Conservation (phyloP, 169 alveolate species). For the Eimeria necatrix region DNA sequence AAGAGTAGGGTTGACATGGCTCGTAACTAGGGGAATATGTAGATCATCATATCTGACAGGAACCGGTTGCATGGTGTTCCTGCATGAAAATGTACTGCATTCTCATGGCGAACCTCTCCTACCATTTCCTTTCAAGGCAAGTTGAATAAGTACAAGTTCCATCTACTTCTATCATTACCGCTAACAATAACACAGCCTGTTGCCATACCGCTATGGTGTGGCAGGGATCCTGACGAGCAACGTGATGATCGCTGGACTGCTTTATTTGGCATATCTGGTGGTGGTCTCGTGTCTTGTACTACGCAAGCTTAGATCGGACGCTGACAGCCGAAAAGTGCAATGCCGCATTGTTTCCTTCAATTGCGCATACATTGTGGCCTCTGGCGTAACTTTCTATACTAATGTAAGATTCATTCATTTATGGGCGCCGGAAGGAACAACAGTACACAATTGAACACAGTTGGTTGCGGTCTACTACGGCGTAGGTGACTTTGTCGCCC, state of each 20-base stretch:
- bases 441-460: background rate
- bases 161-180: background rate
- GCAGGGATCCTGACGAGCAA: constrained; percentile 60
- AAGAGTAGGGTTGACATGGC: background rate
- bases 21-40: background rate
- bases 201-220: constrained; percentile 67
- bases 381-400: constrained; percentile 52
- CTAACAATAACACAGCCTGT: background rate
- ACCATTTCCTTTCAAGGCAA: constrained; percentile 58
- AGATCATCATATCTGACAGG: background rate
- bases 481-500: constrained; percentile 67
- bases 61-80: constrained; percentile 55
- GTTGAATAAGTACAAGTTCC: background rate
- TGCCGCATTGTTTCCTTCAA: constrained; percentile 58
- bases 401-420: background rate
- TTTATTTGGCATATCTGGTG: constrained; percentile 43
- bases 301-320: constrained; percentile 34
- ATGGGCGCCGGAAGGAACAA: background rate
- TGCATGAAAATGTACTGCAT: constrained; percentile 69
- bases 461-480: constrained; percentile 60
- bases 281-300: constrained; percentile 23
- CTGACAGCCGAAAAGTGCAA: constrained; percentile 66
- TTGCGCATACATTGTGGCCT: constrained; percentile 71
- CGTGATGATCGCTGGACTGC: constrained; percentile 51
- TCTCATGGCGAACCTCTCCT: constrained; percentile 49